Percentiles rank a stretch among this genome's conserved stretches.
phyloP scores from a whole-genome alignment of 345 rosid species.

The Dovyalis caffra region DNA sequence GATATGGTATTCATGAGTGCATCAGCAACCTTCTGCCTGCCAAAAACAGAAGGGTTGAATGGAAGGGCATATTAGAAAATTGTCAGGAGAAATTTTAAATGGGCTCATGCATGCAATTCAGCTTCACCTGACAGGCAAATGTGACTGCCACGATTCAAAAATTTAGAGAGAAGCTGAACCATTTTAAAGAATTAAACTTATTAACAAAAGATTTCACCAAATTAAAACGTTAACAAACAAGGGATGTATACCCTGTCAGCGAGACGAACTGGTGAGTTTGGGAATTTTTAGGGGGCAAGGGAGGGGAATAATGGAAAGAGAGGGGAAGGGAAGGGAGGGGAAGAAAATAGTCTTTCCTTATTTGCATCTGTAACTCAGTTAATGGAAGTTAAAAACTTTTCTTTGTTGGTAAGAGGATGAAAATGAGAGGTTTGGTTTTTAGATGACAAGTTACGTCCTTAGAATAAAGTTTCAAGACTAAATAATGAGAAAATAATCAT shows the following conservation, averaged over 20 bases:
- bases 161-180: not conserved
- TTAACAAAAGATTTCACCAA: not conserved
- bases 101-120: not conserved
- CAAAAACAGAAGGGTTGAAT: conserved; percentile 4
- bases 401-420: not conserved
- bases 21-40: conserved; percentile 50
- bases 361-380: too few species aligned
- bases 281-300: not conserved
- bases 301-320: too few species aligned
- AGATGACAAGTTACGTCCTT: not conserved
- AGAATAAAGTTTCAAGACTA: not conserved
- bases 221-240: not conserved
- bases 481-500: not conserved
- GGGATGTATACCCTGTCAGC: not conserved
- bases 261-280: not conserved
- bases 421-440: not conserved
- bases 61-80: not conserved
- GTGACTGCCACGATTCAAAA: not conserved
- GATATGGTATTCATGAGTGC: conserved; percentile 51
- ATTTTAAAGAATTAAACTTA: not conserved
- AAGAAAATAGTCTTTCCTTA: too few species aligned
- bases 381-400: not conserved
- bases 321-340: too few species aligned
- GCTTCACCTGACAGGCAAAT: not conserved
- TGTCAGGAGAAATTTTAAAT: not conserved